These are phyloP conservation scores for Dictyostelium discoideum DNA, from an alignment of 78 protist genomes.

Conservation along the genomic window dicty_2.7 NC_007089.4:1433501-1434000, in stretches of 20 bases:
- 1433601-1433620: conserved; percentile 81
- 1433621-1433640: conserved; percentile 90
- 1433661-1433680: conserved; percentile 84
- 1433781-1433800: conserved; percentile 79
- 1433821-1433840: conserved; percentile 82
- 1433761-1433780: conserved; percentile 79
- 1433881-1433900: background rate
- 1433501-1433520: conserved; percentile 68
- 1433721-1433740: conserved; percentile 82
- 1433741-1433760: conserved; percentile 76
- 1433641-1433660: conserved; percentile 84
- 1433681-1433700: conserved; percentile 77
- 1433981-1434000: background rate
- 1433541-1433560: conserved; percentile 85
- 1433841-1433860: conserved; percentile 81
- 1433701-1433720: conserved; percentile 81
- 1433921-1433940: conserved; percentile 44
- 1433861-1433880: conserved; percentile 36
- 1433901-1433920: conserved; percentile 30
- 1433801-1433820: conserved; percentile 82
- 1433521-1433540: conserved; percentile 77
- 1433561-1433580: conserved; percentile 83
- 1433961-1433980: background rate
- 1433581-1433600: conserved; percentile 75
- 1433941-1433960: conserved; percentile 44